phyloP scores from a whole-genome alignment of 2,329 filamentous ascomycete genomes.

The Ciborinia camelliae region DNA sequence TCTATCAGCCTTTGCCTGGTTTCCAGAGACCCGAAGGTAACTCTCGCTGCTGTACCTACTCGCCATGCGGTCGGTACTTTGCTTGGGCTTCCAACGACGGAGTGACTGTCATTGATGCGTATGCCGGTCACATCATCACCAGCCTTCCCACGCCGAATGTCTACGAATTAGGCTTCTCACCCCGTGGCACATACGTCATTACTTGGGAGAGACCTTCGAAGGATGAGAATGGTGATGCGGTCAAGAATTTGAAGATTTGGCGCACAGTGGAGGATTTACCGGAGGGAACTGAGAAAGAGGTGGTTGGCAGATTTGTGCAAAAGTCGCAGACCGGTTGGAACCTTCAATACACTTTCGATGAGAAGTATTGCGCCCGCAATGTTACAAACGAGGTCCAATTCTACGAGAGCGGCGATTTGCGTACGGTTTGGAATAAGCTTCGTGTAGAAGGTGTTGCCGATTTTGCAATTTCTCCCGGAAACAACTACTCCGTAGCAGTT shows the following conservation, averaged over 20 bases:
- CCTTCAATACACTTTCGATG: slow-evolving; percentile 91
- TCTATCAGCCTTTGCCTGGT: slow-evolving; percentile 79
- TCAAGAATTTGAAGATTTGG: slow-evolving; percentile 98
- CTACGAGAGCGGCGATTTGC: slow-evolving; percentile 82
- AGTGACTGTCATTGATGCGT: slow-evolving; percentile 81
- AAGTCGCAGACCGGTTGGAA: slow-evolving; percentile 97
- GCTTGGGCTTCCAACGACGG: slow-evolving; percentile 88
- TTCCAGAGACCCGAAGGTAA: slow-evolving; percentile 89
- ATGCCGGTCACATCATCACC: slow-evolving; percentile 69
- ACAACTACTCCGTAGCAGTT: slow-evolving; percentile 87
- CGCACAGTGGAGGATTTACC: slow-evolving; percentile 66
- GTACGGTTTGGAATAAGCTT: slow-evolving; percentile 91
- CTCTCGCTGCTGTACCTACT: slow-evolving; percentile 92
- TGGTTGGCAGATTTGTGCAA: slow-evolving; percentile 88
- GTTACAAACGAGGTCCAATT: slow-evolving; percentile 99
- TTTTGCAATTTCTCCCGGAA: slow-evolving; percentile 85
- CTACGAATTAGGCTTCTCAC: slow-evolving; percentile 93
- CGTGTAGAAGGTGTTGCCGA: slow-evolving; percentile 85
- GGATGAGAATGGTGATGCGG: slow-evolving; percentile 88
- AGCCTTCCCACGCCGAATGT: slow-evolving; percentile 77
- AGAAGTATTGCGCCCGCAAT: slow-evolving; percentile 85
- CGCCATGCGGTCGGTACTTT: slow-evolving; percentile 92
- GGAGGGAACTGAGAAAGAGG: slow-evolving; percentile 57
- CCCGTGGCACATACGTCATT: slow-evolving; percentile 85
- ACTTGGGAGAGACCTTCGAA: slow-evolving; percentile 94